A percentile compares a stretch with the other conserved stretches of the same genome.
phyloP scores from a whole-genome alignment of 768 basidiomycete genomes.

The Rhodotorula paludigena region DNA sequence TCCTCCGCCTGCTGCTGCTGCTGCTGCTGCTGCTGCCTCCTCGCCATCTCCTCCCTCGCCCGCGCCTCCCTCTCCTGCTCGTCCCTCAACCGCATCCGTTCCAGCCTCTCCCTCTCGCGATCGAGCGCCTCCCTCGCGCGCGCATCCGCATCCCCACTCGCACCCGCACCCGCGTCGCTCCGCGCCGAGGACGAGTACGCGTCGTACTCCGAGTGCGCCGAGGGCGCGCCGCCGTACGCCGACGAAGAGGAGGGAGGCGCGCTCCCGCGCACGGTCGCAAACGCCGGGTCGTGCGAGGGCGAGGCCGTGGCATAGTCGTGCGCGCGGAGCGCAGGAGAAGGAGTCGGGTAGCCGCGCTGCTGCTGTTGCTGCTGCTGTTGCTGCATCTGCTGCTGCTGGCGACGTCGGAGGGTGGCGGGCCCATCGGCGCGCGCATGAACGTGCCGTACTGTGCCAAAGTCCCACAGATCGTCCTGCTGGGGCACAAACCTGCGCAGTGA shows the following conservation, averaged over 20 bases:
- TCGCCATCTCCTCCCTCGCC: background rate
- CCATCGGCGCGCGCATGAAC: conserved; percentile 48
- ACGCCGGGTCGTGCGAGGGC: background rate
- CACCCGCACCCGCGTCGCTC: background rate
- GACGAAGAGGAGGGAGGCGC: background rate
- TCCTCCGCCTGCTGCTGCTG: conserved; percentile 35
- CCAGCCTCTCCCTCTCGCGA: conserved; percentile 28
- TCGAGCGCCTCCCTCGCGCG: conserved; percentile 24
- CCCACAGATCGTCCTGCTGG: conserved; percentile 77
- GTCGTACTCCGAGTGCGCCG: conserved; percentile 33
- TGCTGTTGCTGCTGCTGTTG: background rate
- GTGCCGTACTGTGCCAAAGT: conserved; percentile 92
- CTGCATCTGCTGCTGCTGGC: conserved; percentile 17
- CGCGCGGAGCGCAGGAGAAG: background rate
- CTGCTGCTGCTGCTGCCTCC: conserved; percentile 1
- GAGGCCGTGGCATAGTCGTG: conserved; percentile 17
- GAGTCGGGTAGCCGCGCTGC: conserved; percentile 48
- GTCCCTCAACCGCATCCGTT: conserved; percentile 13
- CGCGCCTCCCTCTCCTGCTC: background rate
- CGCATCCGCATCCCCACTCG: conserved; percentile 2
- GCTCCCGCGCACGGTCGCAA: conserved; percentile 25
- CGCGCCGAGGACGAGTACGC: conserved; percentile 16
- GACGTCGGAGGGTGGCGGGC: conserved; percentile 39
- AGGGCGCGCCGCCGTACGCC: background rate
- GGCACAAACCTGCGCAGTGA: conserved; percentile 21